Evolutionary conservation across 2,329 filamentous ascomycete species (phyloP).

Genomic region (Monosporascus sp.): DNA sequence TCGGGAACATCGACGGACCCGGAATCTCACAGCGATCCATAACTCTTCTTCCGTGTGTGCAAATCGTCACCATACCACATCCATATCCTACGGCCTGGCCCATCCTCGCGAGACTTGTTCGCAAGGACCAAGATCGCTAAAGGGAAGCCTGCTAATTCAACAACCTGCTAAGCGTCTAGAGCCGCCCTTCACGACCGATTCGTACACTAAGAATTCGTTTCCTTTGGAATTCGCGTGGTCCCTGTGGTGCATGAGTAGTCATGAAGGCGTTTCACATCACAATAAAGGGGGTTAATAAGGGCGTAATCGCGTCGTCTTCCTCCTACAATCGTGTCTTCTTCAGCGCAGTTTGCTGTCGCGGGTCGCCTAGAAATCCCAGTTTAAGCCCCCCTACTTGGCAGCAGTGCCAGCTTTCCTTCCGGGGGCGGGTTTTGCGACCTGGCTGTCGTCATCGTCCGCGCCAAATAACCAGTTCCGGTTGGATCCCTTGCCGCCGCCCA

Average conservation of each 20-base stretch:
- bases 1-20: no score
- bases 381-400: conserved; percentile 21
- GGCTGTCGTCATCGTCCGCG: conserved; percentile 40
- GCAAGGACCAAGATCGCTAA: neutral
- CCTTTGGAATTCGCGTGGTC: neutral
- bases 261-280: neutral
- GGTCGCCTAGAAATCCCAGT: conserved; percentile 29
- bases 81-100: no score
- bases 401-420: conserved; percentile 31
- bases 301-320: conserved; percentile 7
- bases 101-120: no score
- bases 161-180: no score
- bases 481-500: conserved; percentile 55
- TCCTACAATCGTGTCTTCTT: conserved; percentile 4
- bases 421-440: conserved; percentile 29
- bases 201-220: neutral
- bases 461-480: conserved; percentile 54
- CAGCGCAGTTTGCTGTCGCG: conserved; percentile 10
- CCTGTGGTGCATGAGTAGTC: neutral
- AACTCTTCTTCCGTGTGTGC: no score
- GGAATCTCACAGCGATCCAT: no score
- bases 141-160: no score
- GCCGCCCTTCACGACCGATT: neutral
- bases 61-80: no score
- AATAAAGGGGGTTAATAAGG: neutral